These are phyloP conservation scores for Mychonastes homosphaera DNA, from an alignment of 139 green algal genomes.

Conservation along the genomic window DNA sequence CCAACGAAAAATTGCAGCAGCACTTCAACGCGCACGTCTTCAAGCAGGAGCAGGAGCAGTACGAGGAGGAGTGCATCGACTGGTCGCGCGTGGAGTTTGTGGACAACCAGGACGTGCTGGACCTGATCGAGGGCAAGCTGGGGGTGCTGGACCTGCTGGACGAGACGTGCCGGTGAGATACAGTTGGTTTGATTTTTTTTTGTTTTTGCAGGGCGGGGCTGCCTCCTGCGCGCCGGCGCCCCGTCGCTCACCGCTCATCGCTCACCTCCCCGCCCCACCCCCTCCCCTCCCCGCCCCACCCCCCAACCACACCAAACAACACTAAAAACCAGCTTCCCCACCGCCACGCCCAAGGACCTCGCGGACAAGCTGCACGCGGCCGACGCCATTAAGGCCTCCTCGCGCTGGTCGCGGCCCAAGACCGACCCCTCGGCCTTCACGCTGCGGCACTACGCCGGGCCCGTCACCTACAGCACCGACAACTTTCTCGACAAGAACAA, in stretches of 20 bases:
- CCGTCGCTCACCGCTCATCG: too few species aligned
- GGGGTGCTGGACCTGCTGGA: conserved; percentile 94
- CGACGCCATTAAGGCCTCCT: conserved; percentile 28
- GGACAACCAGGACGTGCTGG: conserved; percentile 97
- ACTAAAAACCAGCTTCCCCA: conserved; percentile 25
- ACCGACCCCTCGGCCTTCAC: conserved; percentile 73
- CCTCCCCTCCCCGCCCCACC: too few species aligned
- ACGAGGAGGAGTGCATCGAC: conserved; percentile 93
- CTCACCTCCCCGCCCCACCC: too few species aligned
- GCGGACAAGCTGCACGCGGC: conserved; percentile 70
- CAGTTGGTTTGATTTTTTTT: background rate
- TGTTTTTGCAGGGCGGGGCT: too few species aligned
- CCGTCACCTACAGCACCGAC: conserved; percentile 60
- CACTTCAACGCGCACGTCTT: conserved; percentile 99
- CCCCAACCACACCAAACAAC: too few species aligned
- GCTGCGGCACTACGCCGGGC: conserved; percentile 92
- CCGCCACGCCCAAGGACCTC: conserved; percentile 53
- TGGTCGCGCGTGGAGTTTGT: conserved; percentile 99
- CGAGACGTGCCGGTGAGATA: conserved; percentile 75
- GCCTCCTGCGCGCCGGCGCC: background rate
- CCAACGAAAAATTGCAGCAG: conserved; percentile 99
- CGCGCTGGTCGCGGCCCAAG: conserved; percentile 86
- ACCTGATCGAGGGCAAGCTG: conserved; percentile 84
- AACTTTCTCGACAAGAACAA: conserved; percentile 32
- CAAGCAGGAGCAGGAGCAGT: conserved; percentile 96